Base-by-base conservation (phyloP, 2,329 filamentous ascomycete species). In the Epichloe typhina region DNA sequence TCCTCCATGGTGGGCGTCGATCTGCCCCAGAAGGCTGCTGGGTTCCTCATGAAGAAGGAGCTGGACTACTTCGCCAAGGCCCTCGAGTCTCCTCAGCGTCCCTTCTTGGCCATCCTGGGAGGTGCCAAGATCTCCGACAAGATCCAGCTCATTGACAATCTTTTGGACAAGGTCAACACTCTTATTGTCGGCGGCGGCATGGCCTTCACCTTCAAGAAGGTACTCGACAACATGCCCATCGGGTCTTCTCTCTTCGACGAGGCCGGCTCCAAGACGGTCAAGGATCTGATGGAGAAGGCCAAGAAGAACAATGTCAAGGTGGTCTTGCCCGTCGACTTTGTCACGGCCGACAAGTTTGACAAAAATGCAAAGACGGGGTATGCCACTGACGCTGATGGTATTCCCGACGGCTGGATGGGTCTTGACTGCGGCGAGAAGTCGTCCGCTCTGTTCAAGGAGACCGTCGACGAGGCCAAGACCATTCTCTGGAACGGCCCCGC, bases 151-250 rank as follows among this genome's bases (percentile, higher is more conserved):
- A 97, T 98, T 67, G 90, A 98, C 75, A 98, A 98, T 79, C 79
- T 98, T 59, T 84, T 98, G 60, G 87, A 89, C 72, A 97, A 98
- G 81, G 90, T 98, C 70, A 81, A 98, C 80, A 93, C 84, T 69
- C 80, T 98, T 59, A 86, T 98, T 72, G 85, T 98, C 72, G 95
- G 91, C 69, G 93, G 93, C 66, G 93, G 77, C 63, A 98, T 98
- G 93, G 90, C 93, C 56, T 98, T 97, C 76, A 98, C 93, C 62
- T 98, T 98, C 82, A 97, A 97, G 81, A 98, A 98, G 82, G 91
- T 88, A n/a, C 80, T 97, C 52, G 81, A 96, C 72, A 77, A 80
- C 66, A 83, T 97, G 64, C 79, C 83, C 70, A 98, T 98, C 59
- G 93, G 93, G 55, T 83, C 83, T 75, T 93, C 77, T 49, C 79